Evolutionary conservation across 495 filamentous ascomycete species (phyloP), one percentile per base, ranked within the genome.

Genomic region (Opeltia flavorubescens): DNA sequence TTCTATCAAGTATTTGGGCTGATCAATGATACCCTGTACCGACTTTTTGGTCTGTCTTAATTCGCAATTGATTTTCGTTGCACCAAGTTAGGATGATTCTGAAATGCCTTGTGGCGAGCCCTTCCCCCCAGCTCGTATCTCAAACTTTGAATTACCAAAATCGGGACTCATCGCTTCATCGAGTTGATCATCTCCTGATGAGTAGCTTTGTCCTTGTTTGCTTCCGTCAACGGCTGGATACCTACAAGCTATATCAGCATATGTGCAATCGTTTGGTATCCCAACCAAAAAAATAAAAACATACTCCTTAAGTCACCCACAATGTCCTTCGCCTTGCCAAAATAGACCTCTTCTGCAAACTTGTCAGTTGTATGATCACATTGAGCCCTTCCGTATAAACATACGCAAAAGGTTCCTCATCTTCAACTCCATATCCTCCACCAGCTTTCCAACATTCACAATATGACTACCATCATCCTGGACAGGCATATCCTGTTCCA

Each of bases 381-480:
- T 7, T 15, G 42, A 47, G 33, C n/a, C 25, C 28, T 30, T 46
- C 7, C 2, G 33, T 12, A 17, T 29, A 35, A 18, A 67, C 75
- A 42, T 66, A 80, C 76, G 93, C 60, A 99, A 70, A 64, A 96
- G 63, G 62, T 96, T 99, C 65, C 91, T 80, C 93, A 99, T 99
- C 76, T 95, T 94, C 62, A 95, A 73, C 49, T 99, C 91, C 89
- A 99, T 95, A 68, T 99, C 93, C 70, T 99, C 91, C 39, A 99
- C 89, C 58, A 99, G 70, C 63, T 78, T 73, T 33, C 91, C 91
- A 51, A 96, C 86, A 62, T 99, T 99, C 42, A 84, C 84, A 51
- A 99, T 87, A 67, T 99, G 91, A 64, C 84, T 86, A 39, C 79
- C 80, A 65, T 98, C 93, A 54, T 81, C 85, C 48, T 89, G 84